Evolutionary conservation across 495 filamentous ascomycete genomes (phyloP).

Genomic region (Aspergillus diversus): DNA sequence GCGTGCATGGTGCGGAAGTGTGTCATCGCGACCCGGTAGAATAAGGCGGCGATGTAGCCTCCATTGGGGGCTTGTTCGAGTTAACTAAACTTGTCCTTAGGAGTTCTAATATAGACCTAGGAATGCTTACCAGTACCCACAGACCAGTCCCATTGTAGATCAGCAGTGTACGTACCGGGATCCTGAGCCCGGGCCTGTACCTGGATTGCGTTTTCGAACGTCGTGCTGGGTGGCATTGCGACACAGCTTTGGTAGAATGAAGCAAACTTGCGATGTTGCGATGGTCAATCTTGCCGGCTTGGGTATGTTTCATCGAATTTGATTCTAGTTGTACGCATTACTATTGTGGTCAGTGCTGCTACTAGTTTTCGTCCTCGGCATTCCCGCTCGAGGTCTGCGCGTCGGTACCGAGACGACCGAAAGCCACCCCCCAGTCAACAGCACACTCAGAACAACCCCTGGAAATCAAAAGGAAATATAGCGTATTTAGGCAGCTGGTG

Average conservation of each 20-base stretch:
- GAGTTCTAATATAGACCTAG: too few relatives aligned
- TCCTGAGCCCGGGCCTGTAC: background rate
- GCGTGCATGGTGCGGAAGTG: background rate
- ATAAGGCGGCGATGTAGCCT: slow-evolving; percentile 9
- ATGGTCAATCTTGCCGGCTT: too few relatives aligned
- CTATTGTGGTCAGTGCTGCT: background rate
- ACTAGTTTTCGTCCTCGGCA: background rate
- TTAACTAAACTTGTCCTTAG: too few relatives aligned
- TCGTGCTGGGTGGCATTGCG: background rate
- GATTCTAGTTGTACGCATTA: background rate
- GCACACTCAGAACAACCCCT: too few relatives aligned
- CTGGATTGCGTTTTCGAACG: background rate
- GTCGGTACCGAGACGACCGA: background rate
- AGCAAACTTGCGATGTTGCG: too few relatives aligned
- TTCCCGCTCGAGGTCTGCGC: background rate
- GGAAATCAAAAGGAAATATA: too few relatives aligned
- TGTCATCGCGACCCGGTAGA: background rate
- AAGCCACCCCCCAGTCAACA: background rate
- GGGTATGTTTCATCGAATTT: too few relatives aligned
- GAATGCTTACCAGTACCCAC: slow-evolving; percentile 9
- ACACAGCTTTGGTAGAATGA: background rate
- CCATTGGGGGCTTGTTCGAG: slow-evolving; percentile 13
- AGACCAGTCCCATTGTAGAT: slow-evolving; percentile 8
- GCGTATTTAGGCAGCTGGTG: background rate
- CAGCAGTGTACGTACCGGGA: background rate